Base-by-base conservation (phyloP, 176 grass and related monocot genomes). In the Chloris gayana region DNA sequence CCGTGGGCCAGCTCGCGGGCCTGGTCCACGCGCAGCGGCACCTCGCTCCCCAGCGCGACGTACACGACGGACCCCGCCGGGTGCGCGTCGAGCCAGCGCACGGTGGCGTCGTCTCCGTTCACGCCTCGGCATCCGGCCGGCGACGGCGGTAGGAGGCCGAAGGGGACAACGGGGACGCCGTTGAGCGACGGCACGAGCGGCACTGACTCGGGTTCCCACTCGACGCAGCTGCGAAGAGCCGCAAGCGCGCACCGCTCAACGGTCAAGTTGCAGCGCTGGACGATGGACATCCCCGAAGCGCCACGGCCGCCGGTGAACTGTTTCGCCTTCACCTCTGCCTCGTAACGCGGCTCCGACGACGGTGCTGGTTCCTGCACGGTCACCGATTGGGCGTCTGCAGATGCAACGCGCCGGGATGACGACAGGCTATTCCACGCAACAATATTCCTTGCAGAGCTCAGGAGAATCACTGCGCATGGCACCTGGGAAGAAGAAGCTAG, bases 101-200 rank as follows among this genome's bases (percentile, higher is more conserved):
- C 7, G 15, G 11, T 51, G 44, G n/a, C 44, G 69, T 72, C 25
- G 0, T 27, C 68, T 14, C 2, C 68, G 41, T 46, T 46, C 4
- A 22, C 7, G 42, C 24, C 15, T 37, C 35, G 35, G 7, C 9
- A 4, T n/a, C 49, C 71, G 3, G 22, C 71, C 1, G 49, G 17
- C 4, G 50, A 74, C 21, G 72, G 50, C 21, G 72, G 50, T 4
- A 74, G 50, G 31, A 74, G 50, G 72, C 72, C 72, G 21, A 74
- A 2, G 0, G 72, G 50, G 31, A 57, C 12, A 19, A 73, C 47
- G 11, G 72, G 71, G 29, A 35, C 53, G 49, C 49, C 71, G 11
- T 4, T 7, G 21, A 74, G 49, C 21, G 31, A 9, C 10, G 32
- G 5, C 5, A 25, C 11, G 50, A 5, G 49, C 6, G 31, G 1